These are phyloP conservation scores for Aurinia saxatilis DNA, from an alignment of 345 rosid species.

Conservation along the genomic window DNA sequence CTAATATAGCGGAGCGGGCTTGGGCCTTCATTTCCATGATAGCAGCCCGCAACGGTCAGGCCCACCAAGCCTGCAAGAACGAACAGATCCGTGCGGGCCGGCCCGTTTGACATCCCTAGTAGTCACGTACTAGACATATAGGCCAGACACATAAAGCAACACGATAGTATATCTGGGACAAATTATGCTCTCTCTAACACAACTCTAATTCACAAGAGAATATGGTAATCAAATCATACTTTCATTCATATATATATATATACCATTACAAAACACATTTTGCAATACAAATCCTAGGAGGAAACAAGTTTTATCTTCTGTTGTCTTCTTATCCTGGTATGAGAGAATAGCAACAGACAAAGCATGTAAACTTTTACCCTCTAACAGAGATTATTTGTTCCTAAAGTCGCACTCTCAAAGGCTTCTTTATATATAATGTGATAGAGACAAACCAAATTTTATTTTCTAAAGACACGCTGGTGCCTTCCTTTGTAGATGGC, in stretches of 20 bases:
- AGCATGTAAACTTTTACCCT: slow-evolving; percentile 10
- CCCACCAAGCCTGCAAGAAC: too few species aligned
- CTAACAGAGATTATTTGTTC: background rate
- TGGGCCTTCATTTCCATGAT: too few species aligned
- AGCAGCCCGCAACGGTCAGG: too few species aligned
- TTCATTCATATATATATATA: slow-evolving; percentile 20
- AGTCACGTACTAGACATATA: too few species aligned
- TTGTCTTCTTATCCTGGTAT: background rate
- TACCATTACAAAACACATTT: slow-evolving; percentile 3
- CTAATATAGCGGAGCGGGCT: too few species aligned
- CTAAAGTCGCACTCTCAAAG: slow-evolving; percentile 19
- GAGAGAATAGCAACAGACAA: slow-evolving; percentile 17
- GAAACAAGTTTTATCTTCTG: slow-evolving; percentile 3
- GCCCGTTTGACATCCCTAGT: too few species aligned
- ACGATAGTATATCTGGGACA: too few species aligned
- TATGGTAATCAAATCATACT: slow-evolving; percentile 19
- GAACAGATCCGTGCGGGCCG: too few species aligned
- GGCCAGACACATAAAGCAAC: too few species aligned
- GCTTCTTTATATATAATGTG: slow-evolving; percentile 21
- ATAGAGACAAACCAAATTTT: slow-evolving; percentile 28
- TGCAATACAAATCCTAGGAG: slow-evolving; percentile 10
- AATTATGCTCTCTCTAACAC: too few species aligned
- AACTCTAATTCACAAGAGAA: too few species aligned
- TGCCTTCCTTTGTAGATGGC: slow-evolving; percentile 27
- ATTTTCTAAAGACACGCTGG: slow-evolving; percentile 10